Evolutionary conservation across 768 basidiomycete species (phyloP).

Genomic region (Podaxis sp.): DNA sequence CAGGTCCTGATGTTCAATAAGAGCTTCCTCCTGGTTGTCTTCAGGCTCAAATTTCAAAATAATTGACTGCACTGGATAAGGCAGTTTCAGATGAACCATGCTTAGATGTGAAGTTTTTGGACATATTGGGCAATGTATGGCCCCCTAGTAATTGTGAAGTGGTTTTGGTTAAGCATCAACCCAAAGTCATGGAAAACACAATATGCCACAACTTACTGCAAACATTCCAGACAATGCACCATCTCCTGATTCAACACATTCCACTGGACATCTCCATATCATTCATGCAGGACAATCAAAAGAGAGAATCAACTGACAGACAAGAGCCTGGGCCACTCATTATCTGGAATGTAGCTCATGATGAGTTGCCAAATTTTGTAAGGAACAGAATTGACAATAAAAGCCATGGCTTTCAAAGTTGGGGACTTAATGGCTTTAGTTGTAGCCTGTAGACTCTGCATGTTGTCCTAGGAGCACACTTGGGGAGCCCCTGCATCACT

Average conservation of each 20-base stretch:
- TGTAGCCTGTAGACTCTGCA: no score
- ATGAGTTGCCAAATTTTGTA: not conserved
- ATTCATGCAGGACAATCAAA: not conserved
- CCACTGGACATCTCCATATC: not conserved
- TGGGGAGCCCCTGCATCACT: no score
- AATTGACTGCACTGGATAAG: slow-evolving; percentile 22
- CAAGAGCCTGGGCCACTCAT: not conserved
- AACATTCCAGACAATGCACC: slow-evolving; percentile 12
- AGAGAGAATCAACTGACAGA: not conserved
- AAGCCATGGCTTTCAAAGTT: not conserved
- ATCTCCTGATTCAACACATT: not conserved
- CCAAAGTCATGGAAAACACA: not conserved
- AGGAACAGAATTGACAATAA: not conserved
- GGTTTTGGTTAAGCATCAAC: not conserved
- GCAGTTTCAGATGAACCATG: slow-evolving; percentile 38
- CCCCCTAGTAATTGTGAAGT: not conserved
- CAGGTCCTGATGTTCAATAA: not conserved
- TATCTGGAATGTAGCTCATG: not conserved
- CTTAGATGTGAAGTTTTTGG: slow-evolving; percentile 32
- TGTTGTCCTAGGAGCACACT: no score
- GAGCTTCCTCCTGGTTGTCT: not conserved
- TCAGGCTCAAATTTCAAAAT: not conserved
- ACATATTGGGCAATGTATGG: slow-evolving; percentile 29
- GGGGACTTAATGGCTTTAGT: no score
- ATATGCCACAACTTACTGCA: not conserved